phyloP scores from a whole-genome alignment of 164 flowering plant genomes.

The Kingdonia uniflora region DNA sequence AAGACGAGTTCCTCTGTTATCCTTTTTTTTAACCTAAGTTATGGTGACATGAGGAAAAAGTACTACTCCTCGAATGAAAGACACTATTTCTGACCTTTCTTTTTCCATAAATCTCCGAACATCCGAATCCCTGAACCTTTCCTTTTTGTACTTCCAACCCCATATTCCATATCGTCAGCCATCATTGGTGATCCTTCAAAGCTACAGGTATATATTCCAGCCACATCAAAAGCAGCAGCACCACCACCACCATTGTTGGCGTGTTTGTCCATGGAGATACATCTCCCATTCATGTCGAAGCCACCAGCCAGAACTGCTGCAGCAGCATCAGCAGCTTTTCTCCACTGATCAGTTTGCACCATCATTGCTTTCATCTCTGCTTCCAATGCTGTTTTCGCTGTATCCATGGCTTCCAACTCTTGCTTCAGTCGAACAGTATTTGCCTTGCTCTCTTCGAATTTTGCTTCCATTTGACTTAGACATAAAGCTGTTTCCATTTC shows the following conservation, averaged over 20 bases:
- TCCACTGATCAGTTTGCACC: conserved; percentile 96
- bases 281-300: conserved; percentile 54
- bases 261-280: conserved; percentile 72
- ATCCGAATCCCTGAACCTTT: conserved; percentile 56
- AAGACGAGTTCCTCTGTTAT: too few relatives aligned
- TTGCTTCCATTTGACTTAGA: conserved; percentile 27
- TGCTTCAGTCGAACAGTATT: conserved; percentile 30
- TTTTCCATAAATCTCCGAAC: conserved; percentile 75
- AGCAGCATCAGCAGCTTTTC: conserved; percentile 98
- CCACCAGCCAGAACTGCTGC: conserved; percentile 57
- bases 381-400: conserved; percentile 50
- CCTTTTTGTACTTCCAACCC: conserved; percentile 41
- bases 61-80: not conserved
- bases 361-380: conserved; percentile 68
- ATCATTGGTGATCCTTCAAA: conserved; percentile 46
- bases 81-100: conserved; percentile 52
- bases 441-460: conserved; percentile 19
- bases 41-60: too few relatives aligned
- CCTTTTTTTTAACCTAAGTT: too few relatives aligned
- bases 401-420: conserved; percentile 50
- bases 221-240: conserved; percentile 25
- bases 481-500: conserved; percentile 33
- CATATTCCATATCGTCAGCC: conserved; percentile 47
- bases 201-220: conserved; percentile 24
- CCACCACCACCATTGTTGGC: conserved; percentile 7